Evolutionary conservation across 768 basidiomycete species (phyloP).

Genomic region (Tylopilus plumbeoviolaceoides): DNA sequence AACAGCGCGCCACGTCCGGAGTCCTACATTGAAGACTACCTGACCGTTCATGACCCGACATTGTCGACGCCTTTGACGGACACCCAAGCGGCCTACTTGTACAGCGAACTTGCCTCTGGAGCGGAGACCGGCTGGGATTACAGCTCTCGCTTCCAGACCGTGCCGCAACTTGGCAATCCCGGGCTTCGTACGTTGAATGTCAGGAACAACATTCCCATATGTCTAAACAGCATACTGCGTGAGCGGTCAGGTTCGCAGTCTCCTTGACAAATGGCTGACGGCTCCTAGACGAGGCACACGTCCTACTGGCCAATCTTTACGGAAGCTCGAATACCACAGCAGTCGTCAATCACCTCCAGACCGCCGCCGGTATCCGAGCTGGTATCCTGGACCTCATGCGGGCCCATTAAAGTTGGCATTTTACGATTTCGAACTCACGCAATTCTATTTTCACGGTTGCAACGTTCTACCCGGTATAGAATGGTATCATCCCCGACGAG

Average conservation of each 20-base stretch:
- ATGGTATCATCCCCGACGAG: constrained; percentile 75
- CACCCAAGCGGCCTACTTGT: constrained; percentile 58
- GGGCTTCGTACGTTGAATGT: too few relatives aligned
- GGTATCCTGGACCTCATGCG: constrained; percentile 86
- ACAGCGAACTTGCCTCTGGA: constrained; percentile 82
- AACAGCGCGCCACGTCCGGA: constrained; percentile 87
- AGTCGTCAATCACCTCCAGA: constrained; percentile 46
- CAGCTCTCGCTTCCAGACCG: too few relatives aligned
- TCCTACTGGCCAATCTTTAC: constrained; percentile 60
- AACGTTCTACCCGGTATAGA: constrained; percentile 85
- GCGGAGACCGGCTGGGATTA: too few relatives aligned
- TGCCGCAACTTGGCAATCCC: too few relatives aligned
- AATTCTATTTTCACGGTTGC: constrained; percentile 68
- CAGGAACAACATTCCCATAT: too few relatives aligned
- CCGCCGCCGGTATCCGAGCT: constrained; percentile 53
- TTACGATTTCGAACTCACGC: constrained; percentile 85
- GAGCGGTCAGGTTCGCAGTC: too few relatives aligned
- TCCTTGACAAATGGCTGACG: constrained; percentile 1
- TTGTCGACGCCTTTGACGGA: too few relatives aligned
- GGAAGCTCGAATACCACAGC: constrained; percentile 39
- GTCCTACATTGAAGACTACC: too few relatives aligned
- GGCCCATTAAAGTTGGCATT: constrained; percentile 78
- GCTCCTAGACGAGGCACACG: constrained; percentile 57
- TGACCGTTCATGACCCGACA: too few relatives aligned
- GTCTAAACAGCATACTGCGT: too few relatives aligned